Evolutionary conservation across 1,284 basidiomycete genomes (phyloP), one percentile per base, ranked within the genome.

Genomic region (Ganoderma sinense): DNA sequence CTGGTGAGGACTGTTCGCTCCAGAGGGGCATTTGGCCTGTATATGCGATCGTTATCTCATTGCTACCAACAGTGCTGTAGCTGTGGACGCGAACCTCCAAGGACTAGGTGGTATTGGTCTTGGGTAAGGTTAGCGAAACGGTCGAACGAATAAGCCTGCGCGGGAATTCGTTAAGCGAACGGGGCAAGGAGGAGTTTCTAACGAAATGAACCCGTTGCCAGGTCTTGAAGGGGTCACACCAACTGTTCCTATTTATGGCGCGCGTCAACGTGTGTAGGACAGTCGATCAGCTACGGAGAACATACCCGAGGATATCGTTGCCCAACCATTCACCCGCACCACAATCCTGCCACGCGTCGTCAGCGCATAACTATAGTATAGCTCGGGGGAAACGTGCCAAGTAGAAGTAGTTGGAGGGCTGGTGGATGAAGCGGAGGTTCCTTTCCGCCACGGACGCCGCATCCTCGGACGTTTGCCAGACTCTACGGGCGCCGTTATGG

Each of bases 251-350:
- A 48, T 13, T 48, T 0, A 23, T 33, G 18, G 26, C 31, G 13
- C 3, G 23, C 11, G 20, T 31, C 7, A 1, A n/a, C n/a, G n/a
- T n/a, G n/a, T 29, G 26, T 5, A 10, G 16, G 45, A 33, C n/a
- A 55, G 7, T 6, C 20, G 10, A 23, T 4, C 18, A 23, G 29
- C 16, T 18, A 65, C 60, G 61, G 40, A n/a, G 16, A 5, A 60
- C 66, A n/a, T 62, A 75, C 77, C 76, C 77, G 23, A 69, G 41
- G 16, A 75, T 53, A 53, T 83, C 74, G 40, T 83, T 82, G 10
- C 91, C 93, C 10, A 95, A 72, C 94, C 94, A 97, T 48, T 80
- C 88, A 1, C 95, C 94, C 0, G 82, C 89, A 14, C 96, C 94
- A 77, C 93, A 94, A 73, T 95, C 93, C 89, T 89, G 63, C 23